Evolutionary conservation across 208 protist species (phyloP), one percentile per base, ranked within the genome.

Genomic region (Leishmania guyanensis): DNA sequence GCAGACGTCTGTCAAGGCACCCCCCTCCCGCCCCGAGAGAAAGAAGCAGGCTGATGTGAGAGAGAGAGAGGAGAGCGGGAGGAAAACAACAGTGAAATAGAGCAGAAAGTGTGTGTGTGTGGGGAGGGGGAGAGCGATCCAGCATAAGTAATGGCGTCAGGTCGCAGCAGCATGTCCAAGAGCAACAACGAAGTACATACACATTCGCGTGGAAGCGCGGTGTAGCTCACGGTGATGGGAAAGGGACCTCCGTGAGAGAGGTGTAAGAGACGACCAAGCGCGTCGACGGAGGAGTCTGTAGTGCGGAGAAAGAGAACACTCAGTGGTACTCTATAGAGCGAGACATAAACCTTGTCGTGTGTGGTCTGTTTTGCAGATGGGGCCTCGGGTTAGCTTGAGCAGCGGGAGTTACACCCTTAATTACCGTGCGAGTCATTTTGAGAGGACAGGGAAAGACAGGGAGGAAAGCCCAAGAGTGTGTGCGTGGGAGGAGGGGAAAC

Each of bases 41-140:
- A 5, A 1, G 4, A 69, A 50, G 3, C 36, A 77, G 20, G 22
- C 26, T 2, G 6, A 43, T 17, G 8, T 5, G 5, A 64, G 50
- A 51, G 70, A 76, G 71, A 76, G 70, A 43, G 46, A 26, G 26
- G n/a, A 29, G 14, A 76, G 71, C 1, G 17, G 50, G 26, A 76
- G 71, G 71, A 43, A 43, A 26, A 51, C 9, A n/a, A 20, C 50
- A 56, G 26, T 14, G 26, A 56, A 54, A 66, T 8, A 29, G 36
- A 66, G 14, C 29, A 12, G 60, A 26, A 62, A 66, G 36, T 60
- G 54, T 60, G 36, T 39, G 36, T 39, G 36, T 39, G 36, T 39
- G 36, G 36, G 36, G 60, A 22, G 56, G 10, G 6, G n/a, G 26
- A 39, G 60, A 26, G 16, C 22, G 26, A 5, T 0, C n/a, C 29